A percentile compares a stretch with the other conserved stretches of the same genome.
phyloP scores from a whole-genome alignment of 2,329 filamentous ascomycete genomes.

The Hortaea sp. region DNA sequence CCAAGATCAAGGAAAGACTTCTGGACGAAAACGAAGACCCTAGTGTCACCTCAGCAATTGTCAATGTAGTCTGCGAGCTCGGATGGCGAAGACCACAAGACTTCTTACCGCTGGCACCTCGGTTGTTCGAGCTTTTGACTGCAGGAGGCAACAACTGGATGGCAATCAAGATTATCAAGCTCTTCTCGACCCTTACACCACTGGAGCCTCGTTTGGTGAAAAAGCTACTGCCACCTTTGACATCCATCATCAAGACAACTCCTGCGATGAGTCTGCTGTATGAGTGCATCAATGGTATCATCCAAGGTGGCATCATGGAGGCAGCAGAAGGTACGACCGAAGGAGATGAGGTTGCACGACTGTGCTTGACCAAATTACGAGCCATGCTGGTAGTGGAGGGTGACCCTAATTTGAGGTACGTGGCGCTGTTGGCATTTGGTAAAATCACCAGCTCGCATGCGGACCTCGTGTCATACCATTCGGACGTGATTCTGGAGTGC shows the following conservation, averaged over 20 bases:
- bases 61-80: constrained; percentile 93
- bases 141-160: constrained; percentile 98
- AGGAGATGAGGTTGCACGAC: constrained; percentile 79
- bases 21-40: constrained; percentile 84
- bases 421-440: constrained; percentile 88
- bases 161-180: constrained; percentile 97
- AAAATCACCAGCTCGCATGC: constrained; percentile 87
- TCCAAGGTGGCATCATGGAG: constrained; percentile 87
- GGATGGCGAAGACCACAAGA: constrained; percentile 90
- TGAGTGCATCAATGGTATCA: constrained; percentile 97
- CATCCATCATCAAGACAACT: constrained; percentile 86
- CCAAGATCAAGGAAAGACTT: constrained; percentile 88
- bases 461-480: constrained; percentile 78
- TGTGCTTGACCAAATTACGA: constrained; percentile 86
- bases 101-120: constrained; percentile 81
- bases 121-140: constrained; percentile 84
- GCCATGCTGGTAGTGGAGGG: constrained; percentile 91
- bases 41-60: constrained; percentile 88
- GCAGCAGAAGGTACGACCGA: constrained; percentile 69
- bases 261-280: constrained; percentile 97
- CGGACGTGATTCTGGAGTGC: constrained; percentile 92
- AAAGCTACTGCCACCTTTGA: constrained; percentile 83
- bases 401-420: constrained; percentile 95
- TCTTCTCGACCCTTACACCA: constrained; percentile 90
- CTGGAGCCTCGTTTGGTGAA: constrained; percentile 83